Percentiles rank a stretch among this genome's conserved stretches.
Evolutionary conservation across 1,284 basidiomycete genomes (phyloP).

Genomic region (Ustilago tritici): DNA sequence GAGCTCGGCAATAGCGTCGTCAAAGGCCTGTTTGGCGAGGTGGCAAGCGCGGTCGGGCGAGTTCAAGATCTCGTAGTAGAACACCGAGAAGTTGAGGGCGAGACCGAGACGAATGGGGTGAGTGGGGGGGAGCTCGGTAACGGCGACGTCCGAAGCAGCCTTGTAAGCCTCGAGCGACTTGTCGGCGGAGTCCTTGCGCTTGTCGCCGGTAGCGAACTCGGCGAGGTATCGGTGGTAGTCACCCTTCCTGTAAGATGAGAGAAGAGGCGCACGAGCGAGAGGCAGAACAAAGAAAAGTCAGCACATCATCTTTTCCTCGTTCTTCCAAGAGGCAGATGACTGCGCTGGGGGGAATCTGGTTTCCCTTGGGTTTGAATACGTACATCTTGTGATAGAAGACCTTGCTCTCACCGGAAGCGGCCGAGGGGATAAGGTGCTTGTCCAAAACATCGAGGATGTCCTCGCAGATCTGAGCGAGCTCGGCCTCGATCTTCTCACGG

Average conservation of each 20-base stretch:
- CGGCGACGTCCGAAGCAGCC: slow-evolving; percentile 97
- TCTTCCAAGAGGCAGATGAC: background rate
- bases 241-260: slow-evolving; percentile 83
- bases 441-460: slow-evolving; percentile 98
- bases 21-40: slow-evolving; percentile 99
- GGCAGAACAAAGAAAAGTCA: background rate
- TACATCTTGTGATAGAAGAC: slow-evolving; percentile 99
- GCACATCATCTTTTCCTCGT: background rate
- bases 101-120: slow-evolving; percentile 99
- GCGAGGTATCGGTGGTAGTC: slow-evolving; percentile 99
- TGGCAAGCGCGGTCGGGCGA: slow-evolving; percentile 98
- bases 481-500: slow-evolving; percentile 95
- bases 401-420: slow-evolving; percentile 97
- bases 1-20: slow-evolving; percentile 99
- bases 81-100: slow-evolving; percentile 99
- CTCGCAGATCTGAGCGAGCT: slow-evolving; percentile 99
- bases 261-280: background rate
- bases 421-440: slow-evolving; percentile 98
- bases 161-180: slow-evolving; percentile 99
- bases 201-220: slow-evolving; percentile 98
- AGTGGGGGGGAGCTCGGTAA: slow-evolving; percentile 96
- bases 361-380: slow-evolving; percentile 7
- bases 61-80: slow-evolving; percentile 99
- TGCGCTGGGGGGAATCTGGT: background rate
- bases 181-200: slow-evolving; percentile 97